Evolutionary conservation across 352 stramenopile genomes (phyloP), one percentile per base, ranked within the genome.

Genomic region (Achlya hypogyna): DNA sequence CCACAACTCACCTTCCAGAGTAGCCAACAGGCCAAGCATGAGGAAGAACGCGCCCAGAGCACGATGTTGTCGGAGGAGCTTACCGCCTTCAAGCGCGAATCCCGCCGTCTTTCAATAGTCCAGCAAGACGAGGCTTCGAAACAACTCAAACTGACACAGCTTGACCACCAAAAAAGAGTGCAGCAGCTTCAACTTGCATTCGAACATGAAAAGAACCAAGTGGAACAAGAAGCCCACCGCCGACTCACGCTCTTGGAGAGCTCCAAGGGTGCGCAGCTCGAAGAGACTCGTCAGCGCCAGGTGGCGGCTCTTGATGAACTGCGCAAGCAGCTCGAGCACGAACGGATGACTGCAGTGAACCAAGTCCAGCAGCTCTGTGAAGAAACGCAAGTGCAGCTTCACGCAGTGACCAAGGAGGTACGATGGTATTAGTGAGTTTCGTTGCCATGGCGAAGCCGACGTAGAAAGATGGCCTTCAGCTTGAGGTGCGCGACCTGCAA

Each of bases 311-410:
- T 56, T 10, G 10, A 56, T 16, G 31, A 35, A 16, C 25, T 45
- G 0, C 45, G 51, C 22, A 32, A 58, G 8, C 20, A 62, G 10
- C 23, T 65, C 35, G 53, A 51, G 34, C 27, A 78, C 72, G 53
- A 73, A 74, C 62, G 78, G 77, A 27, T 71, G 73, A 45, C 64
- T 80, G 8, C 51, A 10, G 56, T 74, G 8, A 70, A 69, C 27
- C 67, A 76, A 20, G 56, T 73, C 5, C 64, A 79, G 40, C 66
- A 72, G 43, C 65, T 79, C 23, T 69, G 74, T 49, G 69, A 74
- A 51, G 49, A 49, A n/a, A 60, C 76, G 22, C 27, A 77, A 53
- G 65, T 62, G 20, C 27, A 80, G 28, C 53, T 63, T 42, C 69
- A 16, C 32, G 53, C 42, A 2, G 60, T 47, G 3, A 56, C 45